phyloP scores from a whole-genome alignment of 352 stramenopile species.

The Globisporangium alternatum region DNA sequence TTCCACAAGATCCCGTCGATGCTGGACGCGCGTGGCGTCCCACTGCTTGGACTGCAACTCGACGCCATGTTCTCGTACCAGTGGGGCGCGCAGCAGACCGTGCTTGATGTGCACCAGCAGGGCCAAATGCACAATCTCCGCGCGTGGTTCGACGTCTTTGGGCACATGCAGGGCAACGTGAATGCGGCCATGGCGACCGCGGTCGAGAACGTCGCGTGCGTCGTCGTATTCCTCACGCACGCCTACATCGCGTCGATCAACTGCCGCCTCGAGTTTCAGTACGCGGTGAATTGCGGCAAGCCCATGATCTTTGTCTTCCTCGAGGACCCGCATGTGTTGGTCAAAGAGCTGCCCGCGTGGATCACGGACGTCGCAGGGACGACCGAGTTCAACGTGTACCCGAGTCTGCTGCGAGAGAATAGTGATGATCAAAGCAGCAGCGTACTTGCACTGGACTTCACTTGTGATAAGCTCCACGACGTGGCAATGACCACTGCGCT shows the following conservation, averaged over 20 bases:
- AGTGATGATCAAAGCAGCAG: neutral
- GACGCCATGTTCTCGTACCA: slow-evolving; percentile 66
- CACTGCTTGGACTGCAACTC: slow-evolving; percentile 32
- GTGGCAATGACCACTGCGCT: slow-evolving; percentile 33
- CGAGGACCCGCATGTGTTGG: slow-evolving; percentile 27
- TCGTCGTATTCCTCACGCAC: slow-evolving; percentile 52
- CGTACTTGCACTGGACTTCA: slow-evolving; percentile 37
- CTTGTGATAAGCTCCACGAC: slow-evolving; percentile 22
- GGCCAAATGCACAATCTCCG: slow-evolving; percentile 32
- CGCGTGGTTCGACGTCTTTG: slow-evolving; percentile 58
- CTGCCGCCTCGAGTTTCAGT: slow-evolving; percentile 57
- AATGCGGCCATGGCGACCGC: slow-evolving; percentile 59
- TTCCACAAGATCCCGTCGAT: slow-evolving; percentile 31
- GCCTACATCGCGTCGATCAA: slow-evolving; percentile 50
- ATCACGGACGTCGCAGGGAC: slow-evolving; percentile 29
- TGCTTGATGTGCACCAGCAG: slow-evolving; percentile 45
- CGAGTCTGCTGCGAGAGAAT: slow-evolving; percentile 21
- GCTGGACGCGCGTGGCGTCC: slow-evolving; percentile 35
- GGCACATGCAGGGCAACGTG: slow-evolving; percentile 66
- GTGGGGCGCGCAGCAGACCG: slow-evolving; percentile 36
- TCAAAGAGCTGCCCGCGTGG: slow-evolving; percentile 29
- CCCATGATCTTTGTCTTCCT: slow-evolving; percentile 48
- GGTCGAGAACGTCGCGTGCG: slow-evolving; percentile 50
- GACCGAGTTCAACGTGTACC: slow-evolving; percentile 36
- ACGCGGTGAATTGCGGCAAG: slow-evolving; percentile 35